Evolutionary conservation across 768 basidiomycete species (phyloP), one percentile per base, ranked within the genome.

Genomic region (Rhizopogon vinicolor): DNA sequence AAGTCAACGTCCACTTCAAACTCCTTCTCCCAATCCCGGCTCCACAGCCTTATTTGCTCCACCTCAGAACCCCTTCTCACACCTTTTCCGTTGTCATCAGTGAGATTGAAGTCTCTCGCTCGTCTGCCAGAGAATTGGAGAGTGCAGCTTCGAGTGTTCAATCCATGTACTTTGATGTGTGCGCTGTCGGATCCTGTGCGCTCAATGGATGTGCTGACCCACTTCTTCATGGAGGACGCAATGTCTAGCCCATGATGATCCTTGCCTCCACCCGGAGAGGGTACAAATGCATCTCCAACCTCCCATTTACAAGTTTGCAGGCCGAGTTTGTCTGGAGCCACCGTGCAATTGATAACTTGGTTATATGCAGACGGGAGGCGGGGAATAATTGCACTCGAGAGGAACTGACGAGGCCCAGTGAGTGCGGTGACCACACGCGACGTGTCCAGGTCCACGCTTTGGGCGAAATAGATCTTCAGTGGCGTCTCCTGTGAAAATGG

Each of bases 381-480:
- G 0, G 78, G 73, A 16, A 85, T 59, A 51, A 86, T 70, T 41
- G 70, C 53, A 19, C 69, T 65, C 3, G 75, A 55, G 31, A 86
- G 58, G 58, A 78, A 82, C 22, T 72, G 63, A 7, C 68, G 54
- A 8, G 79, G 69, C 3, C 81, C 79, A 0, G 73, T 76, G 4
- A 87, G 64, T 10, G 68, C 63, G 1, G 84, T 82, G 1, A 69
- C 70, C 0, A 72, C 71, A 12, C 66, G 70, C 2, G 63, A 63
- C 7, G 68, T 54, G 31, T 63, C 60, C 40, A 89, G 68, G 46
- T 78, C 72, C 6, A 89, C 72, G 1, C 64, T 73, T 64, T 91
- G 90, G 48, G 77, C 76, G 75, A 91, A 92, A 68, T 76, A 89
- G 1, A 90, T 69, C 59, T 89, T 90, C 62, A 91, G 70, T 0